A percentile compares a stretch with the other conserved stretches of the same genome.
These are phyloP conservation scores for Blastobotrys arbuscula DNA, from an alignment of 1,139 yeast genomes.

Conservation along the genomic window DNA sequence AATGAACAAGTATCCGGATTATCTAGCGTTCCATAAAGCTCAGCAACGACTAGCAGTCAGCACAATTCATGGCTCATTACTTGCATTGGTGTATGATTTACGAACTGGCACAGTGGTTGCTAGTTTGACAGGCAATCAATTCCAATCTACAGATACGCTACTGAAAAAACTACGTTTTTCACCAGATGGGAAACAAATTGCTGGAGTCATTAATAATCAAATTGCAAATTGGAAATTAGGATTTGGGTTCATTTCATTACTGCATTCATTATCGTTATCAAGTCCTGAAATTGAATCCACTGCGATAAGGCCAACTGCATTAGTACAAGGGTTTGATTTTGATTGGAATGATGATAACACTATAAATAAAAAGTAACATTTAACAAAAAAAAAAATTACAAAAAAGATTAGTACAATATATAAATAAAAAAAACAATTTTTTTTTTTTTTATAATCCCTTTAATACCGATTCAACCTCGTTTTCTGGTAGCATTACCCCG, in stretches of 20 bases:
- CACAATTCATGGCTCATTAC: slow-evolving; percentile 14
- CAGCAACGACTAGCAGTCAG: slow-evolving; percentile 28
- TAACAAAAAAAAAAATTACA: not conserved
- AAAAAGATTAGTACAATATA: slow-evolving; percentile 24
- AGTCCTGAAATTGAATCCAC: not conserved
- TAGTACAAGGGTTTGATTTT: not conserved
- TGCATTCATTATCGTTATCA: slow-evolving; percentile 13
- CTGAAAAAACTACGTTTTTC: slow-evolving; percentile 20
- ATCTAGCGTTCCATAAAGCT: slow-evolving; percentile 25
- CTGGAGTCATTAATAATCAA: slow-evolving; percentile 16
- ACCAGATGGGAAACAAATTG: slow-evolving; percentile 25
- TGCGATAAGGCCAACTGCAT: not conserved
- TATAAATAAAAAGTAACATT: slow-evolving; percentile 2
- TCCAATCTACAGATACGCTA: slow-evolving; percentile 1
- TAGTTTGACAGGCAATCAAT: slow-evolving; percentile 16
- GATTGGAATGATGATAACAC: slow-evolving; percentile 7
- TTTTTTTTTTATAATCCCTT: slow-evolving; percentile 24
- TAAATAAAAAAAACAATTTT: slow-evolving; percentile 18
- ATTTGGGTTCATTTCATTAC: slow-evolving; percentile 17
- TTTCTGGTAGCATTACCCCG: slow-evolving; percentile 79
- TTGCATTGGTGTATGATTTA: slow-evolving; percentile 26
- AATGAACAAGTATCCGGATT: slow-evolving; percentile 20
- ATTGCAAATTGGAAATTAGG: slow-evolving; percentile 20
- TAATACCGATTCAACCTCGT: slow-evolving; percentile 67
- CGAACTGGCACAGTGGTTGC: slow-evolving; percentile 24